Conservation (phyloP, 2,329 filamentous ascomycete genomes). For the Thielaviopsis musarum region DNA sequence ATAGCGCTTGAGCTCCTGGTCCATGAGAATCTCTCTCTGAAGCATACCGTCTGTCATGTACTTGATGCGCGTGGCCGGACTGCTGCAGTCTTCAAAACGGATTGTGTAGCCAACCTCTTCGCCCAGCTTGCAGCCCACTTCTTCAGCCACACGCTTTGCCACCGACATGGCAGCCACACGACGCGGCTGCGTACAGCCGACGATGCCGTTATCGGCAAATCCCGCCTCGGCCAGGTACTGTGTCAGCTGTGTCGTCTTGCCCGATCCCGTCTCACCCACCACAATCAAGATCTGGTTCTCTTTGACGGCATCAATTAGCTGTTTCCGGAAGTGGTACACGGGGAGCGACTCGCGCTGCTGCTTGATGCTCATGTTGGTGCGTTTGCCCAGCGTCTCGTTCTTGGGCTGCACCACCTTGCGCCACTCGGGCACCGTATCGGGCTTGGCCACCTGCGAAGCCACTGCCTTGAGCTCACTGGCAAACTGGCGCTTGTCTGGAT, state of each 20-base stretch:
- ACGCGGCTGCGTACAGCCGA: constrained; percentile 91
- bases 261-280: constrained; percentile 90
- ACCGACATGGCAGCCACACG: constrained; percentile 97
- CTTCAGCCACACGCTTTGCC: constrained; percentile 87
- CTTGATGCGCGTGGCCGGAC: constrained; percentile 80
- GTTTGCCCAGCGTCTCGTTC: constrained; percentile 66
- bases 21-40: constrained; percentile 82
- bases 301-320: constrained; percentile 71
- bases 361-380: constrained; percentile 84
- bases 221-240: constrained; percentile 90
- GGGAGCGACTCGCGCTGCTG: constrained; percentile 82
- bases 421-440: constrained; percentile 76
- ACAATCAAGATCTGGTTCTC: constrained; percentile 90
- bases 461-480: constrained; percentile 62
- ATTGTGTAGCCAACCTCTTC: constrained; percentile 95
- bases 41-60: constrained; percentile 99
- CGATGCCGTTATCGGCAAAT: constrained; percentile 71
- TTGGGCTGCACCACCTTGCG: constrained; percentile 68
- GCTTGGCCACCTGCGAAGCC: constrained; percentile 40
- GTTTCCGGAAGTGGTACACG: constrained; percentile 73
- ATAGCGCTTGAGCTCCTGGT: constrained; percentile 76
- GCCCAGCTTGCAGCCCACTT: constrained; percentile 81
- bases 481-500: constrained; percentile 71
- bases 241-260: constrained; percentile 91
- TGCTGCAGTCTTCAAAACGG: constrained; percentile 89